These are phyloP conservation scores for Wickerhamiella azyma DNA, from an alignment of 805 yeast genomes.

Conservation along the genomic window DNA sequence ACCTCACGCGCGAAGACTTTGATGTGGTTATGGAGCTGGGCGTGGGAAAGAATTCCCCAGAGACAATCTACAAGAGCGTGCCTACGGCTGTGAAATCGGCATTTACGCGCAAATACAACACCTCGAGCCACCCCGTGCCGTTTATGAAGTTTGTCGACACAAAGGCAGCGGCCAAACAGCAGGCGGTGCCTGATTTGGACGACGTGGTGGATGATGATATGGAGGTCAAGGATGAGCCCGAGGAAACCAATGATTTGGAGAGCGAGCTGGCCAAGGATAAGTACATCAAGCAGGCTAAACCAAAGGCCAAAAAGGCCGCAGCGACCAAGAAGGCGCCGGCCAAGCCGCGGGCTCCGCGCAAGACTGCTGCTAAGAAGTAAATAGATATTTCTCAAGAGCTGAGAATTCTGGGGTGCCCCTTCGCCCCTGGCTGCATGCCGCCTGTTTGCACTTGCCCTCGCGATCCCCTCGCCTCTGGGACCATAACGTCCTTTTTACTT, in stretches of 20 bases:
- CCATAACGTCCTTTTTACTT: no score
- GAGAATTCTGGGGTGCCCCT: no score
- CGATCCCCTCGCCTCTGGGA: no score
- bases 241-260: conserved; percentile 27
- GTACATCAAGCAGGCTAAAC: conserved; percentile 16
- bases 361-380: conserved; percentile 1
- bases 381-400: no score
- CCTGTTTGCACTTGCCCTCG: no score
- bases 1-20: conserved; percentile 83
- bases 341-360: conserved; percentile 2
- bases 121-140: conserved; percentile 67
- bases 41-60: conserved; percentile 41
- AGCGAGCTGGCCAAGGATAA: conserved; percentile 28
- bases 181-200: conserved; percentile 45
- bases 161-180: conserved; percentile 25
- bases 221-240: conserved; percentile 21
- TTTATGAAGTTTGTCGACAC: conserved; percentile 42
- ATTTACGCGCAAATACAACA: conserved; percentile 76
- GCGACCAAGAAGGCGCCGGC: conserved; percentile 3
- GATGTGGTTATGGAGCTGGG: conserved; percentile 74
- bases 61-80: conserved; percentile 42
- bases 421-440: no score
- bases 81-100: conserved; percentile 70
- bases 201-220: conserved; percentile 53
- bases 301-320: conserved; percentile 9